Conservation (phyloP, 164 flowering plant species). For the Aristolochia californica region DNA sequence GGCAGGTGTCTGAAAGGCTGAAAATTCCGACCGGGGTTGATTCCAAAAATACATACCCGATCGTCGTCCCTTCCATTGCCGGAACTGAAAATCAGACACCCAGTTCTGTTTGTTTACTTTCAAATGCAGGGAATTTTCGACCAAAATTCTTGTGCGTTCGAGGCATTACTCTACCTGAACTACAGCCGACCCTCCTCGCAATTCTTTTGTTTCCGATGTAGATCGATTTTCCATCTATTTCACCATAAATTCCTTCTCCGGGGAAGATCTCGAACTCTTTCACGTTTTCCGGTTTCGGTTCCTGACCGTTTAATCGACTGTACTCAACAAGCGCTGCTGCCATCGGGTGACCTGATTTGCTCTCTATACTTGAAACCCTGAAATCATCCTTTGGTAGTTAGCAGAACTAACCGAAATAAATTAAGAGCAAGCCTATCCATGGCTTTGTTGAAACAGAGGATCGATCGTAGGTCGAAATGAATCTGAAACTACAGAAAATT, state of each 20-base stretch:
- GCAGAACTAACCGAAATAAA: too few relatives aligned
- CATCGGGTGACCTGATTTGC: conserved; percentile 94
- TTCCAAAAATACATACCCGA: conserved; percentile 45
- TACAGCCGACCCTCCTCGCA: conserved; percentile 49
- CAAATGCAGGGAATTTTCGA: background rate
- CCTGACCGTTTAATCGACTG: conserved; percentile 31
- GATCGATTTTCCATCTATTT: conserved; percentile 49
- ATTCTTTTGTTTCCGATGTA: conserved; percentile 67
- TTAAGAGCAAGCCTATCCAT: too few relatives aligned
- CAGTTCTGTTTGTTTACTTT: background rate
- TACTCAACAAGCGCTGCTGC: conserved; percentile 75
- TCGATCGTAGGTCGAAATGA: background rate
- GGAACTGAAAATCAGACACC: conserved; percentile 31
- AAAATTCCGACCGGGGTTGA: conserved; percentile 37
- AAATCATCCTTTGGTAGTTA: too few relatives aligned
- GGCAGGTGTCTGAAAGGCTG: conserved; percentile 61
- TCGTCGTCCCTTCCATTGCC: conserved; percentile 27
- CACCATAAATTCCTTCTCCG: conserved; percentile 89
- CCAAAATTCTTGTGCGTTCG: background rate
- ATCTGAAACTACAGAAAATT: background rate
- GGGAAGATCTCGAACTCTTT: conserved; percentile 59
- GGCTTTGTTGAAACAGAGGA: background rate
- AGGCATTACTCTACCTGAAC: conserved; percentile 1
- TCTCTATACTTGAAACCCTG: conserved; percentile 95
- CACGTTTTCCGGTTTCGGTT: conserved; percentile 65